These are phyloP conservation scores for Hypsizygus ulmarius DNA, from an alignment of 1,284 basidiomycete genomes.

Conservation along the genomic window DNA sequence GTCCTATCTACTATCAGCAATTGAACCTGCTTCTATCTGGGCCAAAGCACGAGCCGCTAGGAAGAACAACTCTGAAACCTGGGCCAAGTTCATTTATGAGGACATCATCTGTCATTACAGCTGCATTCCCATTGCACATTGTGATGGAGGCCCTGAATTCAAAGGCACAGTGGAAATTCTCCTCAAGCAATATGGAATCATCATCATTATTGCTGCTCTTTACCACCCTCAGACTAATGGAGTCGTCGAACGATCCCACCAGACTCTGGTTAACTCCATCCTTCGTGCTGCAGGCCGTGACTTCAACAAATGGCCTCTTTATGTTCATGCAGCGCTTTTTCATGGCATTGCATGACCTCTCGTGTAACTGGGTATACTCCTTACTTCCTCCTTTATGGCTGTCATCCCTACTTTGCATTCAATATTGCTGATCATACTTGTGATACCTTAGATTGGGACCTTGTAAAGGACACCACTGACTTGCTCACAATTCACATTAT, in stretches of 20 bases:
- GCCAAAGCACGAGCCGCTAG: constrained; percentile 22
- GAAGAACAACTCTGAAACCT: constrained; percentile 12
- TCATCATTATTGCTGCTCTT: constrained; percentile 23
- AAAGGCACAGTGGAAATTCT: constrained; percentile 24
- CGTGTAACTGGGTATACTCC: constrained; percentile 30
- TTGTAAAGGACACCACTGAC: constrained; percentile 19
- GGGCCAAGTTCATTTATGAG: constrained; percentile 29
- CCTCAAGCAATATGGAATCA: constrained; percentile 21
- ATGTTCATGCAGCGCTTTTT: constrained; percentile 18
- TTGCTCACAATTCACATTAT: constrained; percentile 23
- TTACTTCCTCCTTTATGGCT: constrained; percentile 34
- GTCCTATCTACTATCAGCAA: constrained; percentile 26
- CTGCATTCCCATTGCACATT: constrained; percentile 22
- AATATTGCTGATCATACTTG: constrained; percentile 32
- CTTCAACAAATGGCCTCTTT: constrained; percentile 22
- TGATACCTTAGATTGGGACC: constrained; percentile 27
- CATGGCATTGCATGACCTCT: constrained; percentile 22
- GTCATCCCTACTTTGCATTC: constrained; percentile 29
- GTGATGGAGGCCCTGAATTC: constrained; percentile 31
- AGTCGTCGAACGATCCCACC: constrained; percentile 25
- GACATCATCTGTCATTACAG: constrained; percentile 28
- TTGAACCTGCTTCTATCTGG: constrained; percentile 23
- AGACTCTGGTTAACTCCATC: constrained; percentile 23
- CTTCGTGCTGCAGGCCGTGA: constrained; percentile 23
- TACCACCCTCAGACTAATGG: constrained; percentile 35